A percentile compares a stretch with the other conserved stretches of the same genome.
Evolutionary conservation across 1,284 basidiomycete species (phyloP).

Genomic region (Ustilago crameri): DNA sequence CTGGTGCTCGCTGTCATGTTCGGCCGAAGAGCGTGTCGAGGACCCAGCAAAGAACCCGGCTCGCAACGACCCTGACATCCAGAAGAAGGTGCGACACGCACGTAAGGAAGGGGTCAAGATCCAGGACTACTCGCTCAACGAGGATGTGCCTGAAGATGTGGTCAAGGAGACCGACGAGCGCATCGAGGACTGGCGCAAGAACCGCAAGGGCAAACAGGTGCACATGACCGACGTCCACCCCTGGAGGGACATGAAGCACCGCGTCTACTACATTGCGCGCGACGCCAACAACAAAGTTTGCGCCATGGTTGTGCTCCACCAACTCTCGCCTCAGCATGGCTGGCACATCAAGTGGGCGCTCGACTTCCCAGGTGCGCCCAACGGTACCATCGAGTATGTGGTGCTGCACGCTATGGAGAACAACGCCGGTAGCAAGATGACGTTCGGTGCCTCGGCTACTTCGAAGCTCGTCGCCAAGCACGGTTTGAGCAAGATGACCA

Average conservation of each 20-base stretch:
- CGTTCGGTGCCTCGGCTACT: slow-evolving; percentile 67
- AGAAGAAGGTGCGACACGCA: slow-evolving; percentile 72
- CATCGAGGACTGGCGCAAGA: slow-evolving; percentile 72
- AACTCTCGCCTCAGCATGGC: slow-evolving; percentile 72
- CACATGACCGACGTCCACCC: slow-evolving; percentile 73
- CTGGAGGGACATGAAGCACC: slow-evolving; percentile 73
- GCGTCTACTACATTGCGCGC: slow-evolving; percentile 73
- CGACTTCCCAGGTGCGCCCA: slow-evolving; percentile 73
- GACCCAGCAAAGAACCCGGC: slow-evolving; percentile 70
- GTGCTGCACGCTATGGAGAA: slow-evolving; percentile 72
- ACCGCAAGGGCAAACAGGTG: slow-evolving; percentile 73
- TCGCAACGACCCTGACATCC: slow-evolving; percentile 70
- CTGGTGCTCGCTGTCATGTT: slow-evolving; percentile 73
- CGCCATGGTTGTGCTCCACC: slow-evolving; percentile 73
- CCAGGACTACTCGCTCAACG: slow-evolving; percentile 61
- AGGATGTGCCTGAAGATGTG: slow-evolving; percentile 70
- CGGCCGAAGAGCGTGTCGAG: slow-evolving; percentile 73
- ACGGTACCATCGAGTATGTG: slow-evolving; percentile 72
- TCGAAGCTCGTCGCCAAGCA: slow-evolving; percentile 52
- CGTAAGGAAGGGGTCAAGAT: slow-evolving; percentile 72
- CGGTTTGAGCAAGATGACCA: slow-evolving; percentile 54
- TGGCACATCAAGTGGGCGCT: slow-evolving; percentile 75
- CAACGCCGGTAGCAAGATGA: slow-evolving; percentile 70
- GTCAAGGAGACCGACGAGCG: slow-evolving; percentile 69
- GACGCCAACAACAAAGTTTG: slow-evolving; percentile 70